Evolutionary conservation across 2,329 filamentous ascomycete species (phyloP), one percentile per base, ranked within the genome.

Genomic region (Rachicladosporium sp.): DNA sequence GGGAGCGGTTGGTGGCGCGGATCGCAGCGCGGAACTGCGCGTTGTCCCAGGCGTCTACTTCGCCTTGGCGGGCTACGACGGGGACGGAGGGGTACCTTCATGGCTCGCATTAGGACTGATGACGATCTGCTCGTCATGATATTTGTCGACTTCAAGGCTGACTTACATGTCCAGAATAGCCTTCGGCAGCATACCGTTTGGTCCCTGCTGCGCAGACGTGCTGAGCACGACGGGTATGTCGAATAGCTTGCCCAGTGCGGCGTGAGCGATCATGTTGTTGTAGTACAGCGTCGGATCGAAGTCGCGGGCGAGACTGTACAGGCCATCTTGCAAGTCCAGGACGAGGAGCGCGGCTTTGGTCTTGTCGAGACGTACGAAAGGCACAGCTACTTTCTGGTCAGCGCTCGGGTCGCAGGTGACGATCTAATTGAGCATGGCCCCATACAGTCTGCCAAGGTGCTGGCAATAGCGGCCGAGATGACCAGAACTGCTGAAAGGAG

Each of bases 1-100:
- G 82, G 23, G 69, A 76, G 56, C 76, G 78, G 42, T 73, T 73
- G 3, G 78, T 73, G 2, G 78, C 78, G 46, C 69, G 62, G 44
- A 88, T 68, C 2, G 82, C 80, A 2, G 65, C 66, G 29, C 71
- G 70, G 64, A 87, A 85, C 0, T 81, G 73, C 2, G 68, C 49
- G 50, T 83, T 85, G 54, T 87, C 82, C 82, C 80, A 85, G 2
- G 82, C 81, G 53, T 85, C 73, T 51, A 87, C 80, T 54, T 87
- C 78, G 31, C 82, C 81, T 44, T 79, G 69, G 29, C 82, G 75
- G 49, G 70, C 66, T 53, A 87, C 73, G 8, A 84, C 62, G 0
- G 81, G 73, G 0, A 77, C 74, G 34, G 73, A 61, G 19, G 81
- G 81, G 53, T 82, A 78, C 72, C 78, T 71, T 11, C 4, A 1